These are phyloP conservation scores for Perkinsela sp. DNA, from an alignment of 208 protist genomes.

Conservation along the genomic window DNA sequence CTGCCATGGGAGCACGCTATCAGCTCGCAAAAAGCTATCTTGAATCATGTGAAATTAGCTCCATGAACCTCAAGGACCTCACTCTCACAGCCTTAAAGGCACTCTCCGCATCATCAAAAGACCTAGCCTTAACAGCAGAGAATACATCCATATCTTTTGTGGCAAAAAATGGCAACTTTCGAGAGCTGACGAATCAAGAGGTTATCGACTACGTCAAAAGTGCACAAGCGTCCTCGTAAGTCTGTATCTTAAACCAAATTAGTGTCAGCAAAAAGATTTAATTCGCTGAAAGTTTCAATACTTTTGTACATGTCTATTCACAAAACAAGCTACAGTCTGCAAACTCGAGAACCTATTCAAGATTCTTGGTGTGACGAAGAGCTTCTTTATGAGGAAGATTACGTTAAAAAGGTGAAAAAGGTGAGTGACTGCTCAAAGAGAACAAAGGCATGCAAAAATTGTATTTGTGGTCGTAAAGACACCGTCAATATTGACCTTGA, in stretches of 20 bases:
- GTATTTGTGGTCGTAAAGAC: conserved; percentile 40
- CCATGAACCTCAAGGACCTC: background rate
- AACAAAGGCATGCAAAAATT: conserved; percentile 49
- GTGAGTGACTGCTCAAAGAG: conserved; percentile 43
- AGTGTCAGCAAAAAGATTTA: too few relatives aligned
- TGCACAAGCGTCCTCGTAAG: too few relatives aligned
- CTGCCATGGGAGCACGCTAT: conserved; percentile 91
- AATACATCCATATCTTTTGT: background rate
- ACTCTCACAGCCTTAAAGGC: background rate
- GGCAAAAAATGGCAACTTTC: background rate
- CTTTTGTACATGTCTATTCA: background rate
- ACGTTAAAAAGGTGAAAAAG: conserved; percentile 7
- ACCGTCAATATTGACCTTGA: conserved; percentile 16
- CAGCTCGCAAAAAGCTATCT: conserved; percentile 93
- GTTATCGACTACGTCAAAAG: background rate
- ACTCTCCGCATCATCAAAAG: background rate
- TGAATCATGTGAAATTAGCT: conserved; percentile 22
- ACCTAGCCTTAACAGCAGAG: background rate
- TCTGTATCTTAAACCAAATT: too few relatives aligned
- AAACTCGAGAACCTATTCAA: background rate
- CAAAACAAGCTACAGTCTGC: background rate
- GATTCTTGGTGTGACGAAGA: conserved; percentile 12
- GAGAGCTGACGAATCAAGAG: background rate
- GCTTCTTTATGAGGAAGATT: conserved; percentile 38
- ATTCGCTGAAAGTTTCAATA: too few relatives aligned